phyloP scores from a whole-genome alignment of 306 rosid genomes.

The Psophocarpus tetragonolobus region DNA sequence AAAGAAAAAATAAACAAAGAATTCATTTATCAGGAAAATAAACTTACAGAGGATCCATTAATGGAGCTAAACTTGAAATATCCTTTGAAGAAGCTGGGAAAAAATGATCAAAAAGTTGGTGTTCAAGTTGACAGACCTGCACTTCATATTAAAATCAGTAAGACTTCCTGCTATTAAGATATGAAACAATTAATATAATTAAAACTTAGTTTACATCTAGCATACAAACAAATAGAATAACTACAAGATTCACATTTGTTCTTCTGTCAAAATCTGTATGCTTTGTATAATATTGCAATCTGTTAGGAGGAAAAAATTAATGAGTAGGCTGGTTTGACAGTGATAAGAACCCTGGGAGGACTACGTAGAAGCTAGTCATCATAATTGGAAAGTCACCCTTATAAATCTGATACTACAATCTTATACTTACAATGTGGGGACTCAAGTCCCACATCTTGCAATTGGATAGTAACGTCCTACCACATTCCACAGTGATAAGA shows the following conservation, averaged over 20 bases:
- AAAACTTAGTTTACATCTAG: constrained; percentile 2
- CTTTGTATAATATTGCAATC: constrained; percentile 3
- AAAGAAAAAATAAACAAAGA: constrained; percentile 23
- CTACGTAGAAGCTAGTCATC: neutral
- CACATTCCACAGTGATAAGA: neutral
- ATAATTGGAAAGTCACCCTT: neutral
- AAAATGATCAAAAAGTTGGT: constrained; percentile 92
- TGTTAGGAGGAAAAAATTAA: neutral
- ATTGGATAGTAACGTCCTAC: neutral
- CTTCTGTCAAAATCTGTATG: constrained; percentile 13
- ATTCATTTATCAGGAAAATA: constrained; percentile 25
- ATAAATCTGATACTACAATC: neutral
- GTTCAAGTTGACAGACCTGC: constrained; percentile 99
- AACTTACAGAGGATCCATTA: constrained; percentile 96
- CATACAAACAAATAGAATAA: constrained; percentile 18
- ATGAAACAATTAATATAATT: constrained; percentile 15
- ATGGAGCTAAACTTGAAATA: constrained; percentile 86
- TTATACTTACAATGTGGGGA: neutral
- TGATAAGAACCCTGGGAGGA: neutral
- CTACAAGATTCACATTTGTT: constrained; percentile 1
- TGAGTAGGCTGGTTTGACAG: neutral
- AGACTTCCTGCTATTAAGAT: constrained; percentile 17
- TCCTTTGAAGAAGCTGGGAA: constrained; percentile 91
- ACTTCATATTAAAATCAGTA: constrained; percentile 34
- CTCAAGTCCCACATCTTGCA: neutral